These are phyloP conservation scores for Penicillium janthinellum DNA, from an alignment of 2,329 filamentous ascomycete genomes.

Conservation along the genomic window DNA sequence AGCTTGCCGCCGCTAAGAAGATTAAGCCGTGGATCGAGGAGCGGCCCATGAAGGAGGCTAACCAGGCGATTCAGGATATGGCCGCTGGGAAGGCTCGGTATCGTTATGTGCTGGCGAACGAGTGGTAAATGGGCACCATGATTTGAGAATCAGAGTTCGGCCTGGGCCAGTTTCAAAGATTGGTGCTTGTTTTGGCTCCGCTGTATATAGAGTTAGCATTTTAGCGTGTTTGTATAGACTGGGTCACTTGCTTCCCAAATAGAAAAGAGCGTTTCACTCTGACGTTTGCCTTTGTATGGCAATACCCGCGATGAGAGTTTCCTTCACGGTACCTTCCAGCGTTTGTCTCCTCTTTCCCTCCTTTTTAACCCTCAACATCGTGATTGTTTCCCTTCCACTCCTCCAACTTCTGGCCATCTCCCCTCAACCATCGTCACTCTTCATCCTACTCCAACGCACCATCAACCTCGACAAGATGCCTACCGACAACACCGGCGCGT, in stretches of 20 bases:
- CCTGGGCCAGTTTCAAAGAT: not conserved
- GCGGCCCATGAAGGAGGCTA: slow-evolving; percentile 45
- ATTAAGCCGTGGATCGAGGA: slow-evolving; percentile 46
- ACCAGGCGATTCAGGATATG: slow-evolving; percentile 48
- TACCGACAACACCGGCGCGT: slow-evolving; percentile 9
- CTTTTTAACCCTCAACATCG: not conserved
- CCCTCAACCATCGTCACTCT: not conserved
- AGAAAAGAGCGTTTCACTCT: not conserved
- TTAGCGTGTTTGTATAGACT: not conserved
- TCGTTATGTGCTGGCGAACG: slow-evolving; percentile 48
- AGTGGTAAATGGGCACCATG: slow-evolving; percentile 19
- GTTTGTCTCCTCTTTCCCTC: not conserved
- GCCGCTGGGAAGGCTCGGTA: slow-evolving; percentile 46
- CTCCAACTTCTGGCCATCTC: not conserved
- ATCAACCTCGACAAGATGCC: slow-evolving; percentile 6
- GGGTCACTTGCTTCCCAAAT: not conserved
- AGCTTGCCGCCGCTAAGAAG: slow-evolving; percentile 43
- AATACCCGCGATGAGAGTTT: not conserved
- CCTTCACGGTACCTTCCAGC: not conserved
- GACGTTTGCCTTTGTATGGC: not conserved
- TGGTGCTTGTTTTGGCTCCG: not conserved
- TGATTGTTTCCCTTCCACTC: not conserved
- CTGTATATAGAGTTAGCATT: not conserved
- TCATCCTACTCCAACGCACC: not conserved
- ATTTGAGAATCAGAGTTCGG: not conserved